Evolutionary conservation across 768 basidiomycete species (phyloP).

Genomic region (Podaxis pistillaris): DNA sequence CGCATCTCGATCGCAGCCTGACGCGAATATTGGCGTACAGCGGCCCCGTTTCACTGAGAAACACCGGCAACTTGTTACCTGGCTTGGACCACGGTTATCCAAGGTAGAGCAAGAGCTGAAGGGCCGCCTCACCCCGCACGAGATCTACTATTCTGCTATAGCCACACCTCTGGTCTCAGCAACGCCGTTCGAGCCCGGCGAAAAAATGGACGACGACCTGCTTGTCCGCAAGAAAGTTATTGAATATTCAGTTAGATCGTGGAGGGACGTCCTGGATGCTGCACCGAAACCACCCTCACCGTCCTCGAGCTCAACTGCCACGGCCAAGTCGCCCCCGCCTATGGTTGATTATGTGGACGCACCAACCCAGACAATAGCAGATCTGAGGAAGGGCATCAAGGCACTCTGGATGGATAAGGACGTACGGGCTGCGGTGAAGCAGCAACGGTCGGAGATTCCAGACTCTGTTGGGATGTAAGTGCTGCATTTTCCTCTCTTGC

Average conservation of each 20-base stretch:
- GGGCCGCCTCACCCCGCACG: conserved; percentile 44
- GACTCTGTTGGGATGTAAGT: conserved; percentile 71
- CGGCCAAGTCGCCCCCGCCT: conserved; percentile 1
- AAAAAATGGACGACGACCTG: conserved; percentile 20
- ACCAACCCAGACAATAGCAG: conserved; percentile 51
- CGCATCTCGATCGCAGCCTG: conserved; percentile 14
- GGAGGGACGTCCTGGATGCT: conserved; percentile 42
- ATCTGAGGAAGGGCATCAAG: conserved; percentile 62
- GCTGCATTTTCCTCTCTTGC: conserved; percentile 3
- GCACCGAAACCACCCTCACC: conserved; percentile 18
- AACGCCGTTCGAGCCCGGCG: conserved; percentile 42
- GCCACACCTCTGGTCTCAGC: conserved; percentile 42
- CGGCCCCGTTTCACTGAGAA: conserved; percentile 45
- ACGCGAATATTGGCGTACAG: conserved; percentile 20
- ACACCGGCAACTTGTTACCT: conserved; percentile 53
- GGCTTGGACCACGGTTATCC: conserved; percentile 56
- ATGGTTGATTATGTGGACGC: conserved; percentile 20
- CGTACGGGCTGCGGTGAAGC: conserved; percentile 48
- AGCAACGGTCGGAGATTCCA: conserved; percentile 47
- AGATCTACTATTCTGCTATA: conserved; percentile 23
- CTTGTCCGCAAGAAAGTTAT: conserved; percentile 26
- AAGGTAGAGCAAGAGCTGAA: conserved; percentile 64
- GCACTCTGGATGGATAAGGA: conserved; percentile 61
- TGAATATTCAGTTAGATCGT: conserved; percentile 57
- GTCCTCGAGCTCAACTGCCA: neutral